Base-by-base conservation (phyloP, 2,329 filamentous ascomycete genomes). In the Blastomyces emzantsi region DNA sequence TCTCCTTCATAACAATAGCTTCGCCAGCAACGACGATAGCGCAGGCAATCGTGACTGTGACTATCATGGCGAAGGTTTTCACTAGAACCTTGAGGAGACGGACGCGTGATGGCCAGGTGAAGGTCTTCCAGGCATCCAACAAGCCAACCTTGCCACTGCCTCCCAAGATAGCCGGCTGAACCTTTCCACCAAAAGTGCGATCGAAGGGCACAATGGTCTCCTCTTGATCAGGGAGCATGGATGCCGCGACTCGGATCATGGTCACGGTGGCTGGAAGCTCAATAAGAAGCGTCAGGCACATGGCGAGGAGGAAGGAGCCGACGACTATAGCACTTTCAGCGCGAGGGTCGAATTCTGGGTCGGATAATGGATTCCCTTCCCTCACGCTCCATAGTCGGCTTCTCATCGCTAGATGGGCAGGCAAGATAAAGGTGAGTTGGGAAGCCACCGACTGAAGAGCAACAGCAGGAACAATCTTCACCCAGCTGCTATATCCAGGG, bases 171-270 rank as follows among this genome's bases (percentile, higher is more conserved):
- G 85, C 83, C n/a, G 90, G 87, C 67, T 88, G 85, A 36, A 93
- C 85, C 73, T 87, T 88, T 69, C 90, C 90, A 67, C 83, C 85
- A 71, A 95, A 95, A 39, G 87, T 88, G 67, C 92, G 89, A 80
- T 97, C 93, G 71, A 97, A 96, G 41, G 90, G 88, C 45, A 97
- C 87, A 67, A 97, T 89, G 33, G 90, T 86, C 77, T 95, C 88
- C 68, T 92, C 84, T 22, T 90, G 87, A 64, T 90, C 87, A 0
- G 91, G 85, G 2, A 97, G 85, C 69, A 96, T 86, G 59, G 90
- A 93, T 7, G 92, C 92, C 74, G 96, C 91, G 45, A 96, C 87
- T 66, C 93, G 90, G 68, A 89, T 82, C 64, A 96, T 85, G 28
- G 90, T 84, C 41, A 93, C 89, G 64, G 85, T 83, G 49, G 90